These are phyloP conservation scores for Priceomyces haplophilus DNA, from an alignment of 805 yeast genomes.

Conservation along the genomic window DNA sequence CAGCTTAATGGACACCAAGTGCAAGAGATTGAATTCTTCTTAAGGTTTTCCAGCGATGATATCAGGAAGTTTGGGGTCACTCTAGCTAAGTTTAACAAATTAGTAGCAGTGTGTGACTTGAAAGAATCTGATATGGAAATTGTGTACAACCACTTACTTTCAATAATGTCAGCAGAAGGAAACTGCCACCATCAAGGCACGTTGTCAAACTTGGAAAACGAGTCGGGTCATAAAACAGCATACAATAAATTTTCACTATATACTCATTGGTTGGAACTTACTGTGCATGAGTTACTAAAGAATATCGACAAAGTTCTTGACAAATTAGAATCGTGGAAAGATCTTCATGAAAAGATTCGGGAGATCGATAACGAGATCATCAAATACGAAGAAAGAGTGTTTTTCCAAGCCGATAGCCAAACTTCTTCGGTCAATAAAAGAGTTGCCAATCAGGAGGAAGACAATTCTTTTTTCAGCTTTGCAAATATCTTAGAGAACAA, in stretches of 20 bases:
- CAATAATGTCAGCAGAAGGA: neutral
- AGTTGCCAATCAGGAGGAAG: neutral
- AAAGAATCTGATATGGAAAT: conserved; percentile 32
- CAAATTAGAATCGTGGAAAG: conserved; percentile 31
- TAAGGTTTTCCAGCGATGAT: conserved; percentile 46
- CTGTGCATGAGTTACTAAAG: conserved; percentile 20
- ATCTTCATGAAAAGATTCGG: conserved; percentile 23
- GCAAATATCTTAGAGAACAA: conserved; percentile 50
- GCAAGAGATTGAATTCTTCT: conserved; percentile 45
- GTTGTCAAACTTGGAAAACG: conserved; percentile 1
- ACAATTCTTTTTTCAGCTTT: conserved; percentile 28
- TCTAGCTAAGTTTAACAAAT: conserved; percentile 36
- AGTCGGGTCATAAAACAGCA: conserved; percentile 4
- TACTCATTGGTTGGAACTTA: conserved; percentile 23
- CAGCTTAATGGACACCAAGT: conserved; percentile 21
- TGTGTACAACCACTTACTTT: conserved; percentile 17
- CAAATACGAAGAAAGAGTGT: conserved; percentile 22
- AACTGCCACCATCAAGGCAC: too few relatives aligned
- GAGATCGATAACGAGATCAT: conserved; percentile 27
- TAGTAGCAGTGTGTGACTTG: conserved; percentile 28
- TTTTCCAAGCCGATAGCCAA: conserved; percentile 8
- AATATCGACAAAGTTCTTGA: conserved; percentile 21
- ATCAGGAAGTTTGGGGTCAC: conserved; percentile 26
- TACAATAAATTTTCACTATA: conserved; percentile 14
- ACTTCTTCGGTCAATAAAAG: conserved; percentile 14